These are phyloP conservation scores for Eremochloa ophiuroides DNA, from an alignment of 176 grass and related monocot genomes.

Conservation along the genomic window DNA sequence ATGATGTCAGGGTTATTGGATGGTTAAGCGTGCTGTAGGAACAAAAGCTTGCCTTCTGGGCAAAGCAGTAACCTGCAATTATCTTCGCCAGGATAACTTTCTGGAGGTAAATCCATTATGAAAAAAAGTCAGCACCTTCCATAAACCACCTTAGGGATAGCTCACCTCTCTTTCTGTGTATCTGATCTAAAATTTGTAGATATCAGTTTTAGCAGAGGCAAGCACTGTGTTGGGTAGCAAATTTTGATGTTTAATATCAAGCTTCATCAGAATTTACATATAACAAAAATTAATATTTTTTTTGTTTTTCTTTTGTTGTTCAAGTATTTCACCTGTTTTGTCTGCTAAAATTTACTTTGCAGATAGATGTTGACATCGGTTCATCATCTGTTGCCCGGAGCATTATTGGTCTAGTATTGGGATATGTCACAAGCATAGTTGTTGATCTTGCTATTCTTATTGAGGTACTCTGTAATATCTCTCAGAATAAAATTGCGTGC, in stretches of 20 bases:
- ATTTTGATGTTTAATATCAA: background rate
- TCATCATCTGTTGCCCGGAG: constrained; percentile 92
- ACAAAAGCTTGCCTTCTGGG: constrained; percentile 96
- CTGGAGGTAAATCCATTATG: constrained; percentile 62
- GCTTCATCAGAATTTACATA: background rate
- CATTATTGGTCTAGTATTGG: constrained; percentile 92
- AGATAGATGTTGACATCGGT: constrained; percentile 98
- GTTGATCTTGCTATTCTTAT: constrained; percentile 96
- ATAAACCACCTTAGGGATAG: background rate
- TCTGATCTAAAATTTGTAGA: background rate
- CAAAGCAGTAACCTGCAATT: constrained; percentile 95
- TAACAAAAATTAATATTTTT: background rate
- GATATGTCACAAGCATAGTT: constrained; percentile 91
- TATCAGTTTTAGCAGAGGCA: background rate
- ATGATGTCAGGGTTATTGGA: constrained; percentile 84
- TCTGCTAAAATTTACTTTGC: constrained; percentile 34
- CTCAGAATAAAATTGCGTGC: background rate
- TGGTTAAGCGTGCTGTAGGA: constrained; percentile 96
- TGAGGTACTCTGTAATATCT: constrained; percentile 44
- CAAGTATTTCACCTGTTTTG: background rate
- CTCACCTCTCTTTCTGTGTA: background rate
- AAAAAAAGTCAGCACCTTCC: background rate
- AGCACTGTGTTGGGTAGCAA: background rate
- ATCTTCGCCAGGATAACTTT: constrained; percentile 91
- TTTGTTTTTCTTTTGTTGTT: background rate